Evolutionary conservation across 2,329 filamentous ascomycete genomes (phyloP).

Genomic region (Hirsutella rhossiliensis): DNA sequence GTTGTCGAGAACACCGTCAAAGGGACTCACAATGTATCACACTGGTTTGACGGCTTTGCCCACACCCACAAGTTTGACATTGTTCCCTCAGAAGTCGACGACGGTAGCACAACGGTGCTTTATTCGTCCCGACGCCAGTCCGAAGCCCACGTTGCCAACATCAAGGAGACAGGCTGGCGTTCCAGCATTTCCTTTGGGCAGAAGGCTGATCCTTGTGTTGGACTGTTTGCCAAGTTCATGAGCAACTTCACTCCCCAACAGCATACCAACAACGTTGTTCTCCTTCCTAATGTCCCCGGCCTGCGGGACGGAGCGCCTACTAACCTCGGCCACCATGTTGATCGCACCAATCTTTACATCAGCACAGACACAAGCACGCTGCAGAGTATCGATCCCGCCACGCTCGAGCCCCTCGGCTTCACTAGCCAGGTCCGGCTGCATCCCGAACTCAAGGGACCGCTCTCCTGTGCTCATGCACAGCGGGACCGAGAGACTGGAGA

Average conservation of each 20-base stretch:
- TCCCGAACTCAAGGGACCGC: no score
- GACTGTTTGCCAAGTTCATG: constrained; percentile 61
- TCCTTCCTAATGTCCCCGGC: constrained; percentile 53
- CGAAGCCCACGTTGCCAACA: constrained; percentile 47
- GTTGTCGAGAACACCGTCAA: constrained; percentile 44
- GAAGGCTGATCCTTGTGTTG: constrained; percentile 60
- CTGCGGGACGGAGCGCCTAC: constrained; percentile 13
- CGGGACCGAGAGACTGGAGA: no score
- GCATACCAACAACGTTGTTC: constrained; percentile 50
- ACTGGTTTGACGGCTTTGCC: constrained; percentile 75
- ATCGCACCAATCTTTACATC: no score
- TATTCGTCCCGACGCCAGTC: constrained; percentile 63
- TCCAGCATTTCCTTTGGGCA: constrained; percentile 56
- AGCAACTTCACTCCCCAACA: constrained; percentile 35
- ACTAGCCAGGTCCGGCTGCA: no score
- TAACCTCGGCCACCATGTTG: no score
- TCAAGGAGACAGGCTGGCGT: constrained; percentile 46
- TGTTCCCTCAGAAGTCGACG: constrained; percentile 22
- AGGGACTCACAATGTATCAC: constrained; percentile 49
- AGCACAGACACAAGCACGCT: no score
- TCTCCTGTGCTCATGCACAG: no score
- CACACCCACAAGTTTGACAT: constrained; percentile 65
- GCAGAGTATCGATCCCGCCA: no score
- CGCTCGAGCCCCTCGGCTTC: no score
- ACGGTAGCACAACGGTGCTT: constrained; percentile 30